A percentile compares a stretch with the other conserved stretches of the same genome.
Evolutionary conservation across 1,284 basidiomycete species (phyloP).

Genomic region (Meira miltonrushii): DNA sequence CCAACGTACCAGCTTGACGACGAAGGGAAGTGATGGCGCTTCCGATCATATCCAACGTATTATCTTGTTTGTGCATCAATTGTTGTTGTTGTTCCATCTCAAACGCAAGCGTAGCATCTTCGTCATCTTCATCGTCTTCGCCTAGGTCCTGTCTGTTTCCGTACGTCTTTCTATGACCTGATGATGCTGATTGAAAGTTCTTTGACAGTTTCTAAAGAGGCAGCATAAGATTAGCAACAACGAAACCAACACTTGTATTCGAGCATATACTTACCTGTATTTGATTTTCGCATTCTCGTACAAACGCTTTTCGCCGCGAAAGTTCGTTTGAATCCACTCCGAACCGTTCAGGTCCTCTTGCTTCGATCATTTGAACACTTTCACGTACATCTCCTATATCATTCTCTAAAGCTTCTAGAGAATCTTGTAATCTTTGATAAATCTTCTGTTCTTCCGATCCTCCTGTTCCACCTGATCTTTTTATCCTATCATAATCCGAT

Average conservation of each 20-base stretch:
- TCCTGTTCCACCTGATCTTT: not conserved
- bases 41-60: slow-evolving; percentile 45
- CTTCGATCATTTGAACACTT: slow-evolving; percentile 40
- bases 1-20: slow-evolving; percentile 45
- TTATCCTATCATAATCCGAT: slow-evolving; percentile 25
- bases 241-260: too few relatives aligned
- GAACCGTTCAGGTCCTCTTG: slow-evolving; percentile 42
- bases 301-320: slow-evolving; percentile 9
- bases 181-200: not conserved
- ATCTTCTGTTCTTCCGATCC: slow-evolving; percentile 12
- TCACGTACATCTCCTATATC: slow-evolving; percentile 46
- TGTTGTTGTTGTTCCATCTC: slow-evolving; percentile 49
- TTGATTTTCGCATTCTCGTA: slow-evolving; percentile 4
- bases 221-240: not conserved
- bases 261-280: not conserved
- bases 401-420: slow-evolving; percentile 35
- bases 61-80: slow-evolving; percentile 43
- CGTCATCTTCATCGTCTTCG: slow-evolving; percentile 22
- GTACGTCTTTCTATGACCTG: too few relatives aligned
- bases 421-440: slow-evolving; percentile 29
- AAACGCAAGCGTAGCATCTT: slow-evolving; percentile 36
- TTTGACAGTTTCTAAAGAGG: not conserved
- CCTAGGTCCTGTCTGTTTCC: not conserved
- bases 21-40: slow-evolving; percentile 33
- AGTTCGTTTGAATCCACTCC: slow-evolving; percentile 37